Base-by-base conservation (phyloP, 2,329 filamentous ascomycete species). In the Magnaporthiopsis rhizophila region DNA sequence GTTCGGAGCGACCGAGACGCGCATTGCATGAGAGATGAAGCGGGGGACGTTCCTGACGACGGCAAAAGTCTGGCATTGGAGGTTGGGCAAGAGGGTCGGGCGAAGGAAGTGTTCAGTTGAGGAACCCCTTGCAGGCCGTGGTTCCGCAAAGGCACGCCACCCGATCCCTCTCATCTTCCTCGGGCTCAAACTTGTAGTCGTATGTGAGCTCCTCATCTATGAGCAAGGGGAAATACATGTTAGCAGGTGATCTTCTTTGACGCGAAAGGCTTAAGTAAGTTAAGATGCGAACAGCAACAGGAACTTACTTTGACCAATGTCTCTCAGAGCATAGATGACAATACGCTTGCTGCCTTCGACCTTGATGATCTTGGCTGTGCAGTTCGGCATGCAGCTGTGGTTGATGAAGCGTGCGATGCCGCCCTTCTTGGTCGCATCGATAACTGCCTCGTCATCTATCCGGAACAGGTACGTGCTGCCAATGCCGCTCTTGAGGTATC, bases 181-280 rank as follows among this genome's bases (percentile, higher is more conserved):
- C 95, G 71, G 95, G 90, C 80, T 99, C 95, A 76, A 99, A 99
- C 78, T 99, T 99, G 85, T 99, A 99, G 81, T 99, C 95, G 80
- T 99, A 99, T 2, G 95, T 99, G 75, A 99, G 87, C 81, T 99
- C 95, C 79, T 99, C 95, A 75, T 97, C 95, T 99, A 73, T 67
- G 30, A 30, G 60, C 12, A 15, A 9, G 62, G 18, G 12, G 53
- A 30, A 30, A 30, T 8, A 26, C n/a, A 13, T 11, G 53, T 70
- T 62, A 69, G 69, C 57, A 50, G 30, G 61, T 59, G 5, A 30
- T 38, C 30, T 21, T 62, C 4, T 30, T 30, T 3, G 30, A 30
- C 30, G 6, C n/a, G 24, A 32, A 15, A 8, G 58, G 26, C 30
- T 28, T 4, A 21, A 30, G 9, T 64, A 3, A 9, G 28, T 38